Base-by-base conservation (phyloP, 2,329 filamentous ascomycete genomes). In the Pyrenochaeta sp. region DNA sequence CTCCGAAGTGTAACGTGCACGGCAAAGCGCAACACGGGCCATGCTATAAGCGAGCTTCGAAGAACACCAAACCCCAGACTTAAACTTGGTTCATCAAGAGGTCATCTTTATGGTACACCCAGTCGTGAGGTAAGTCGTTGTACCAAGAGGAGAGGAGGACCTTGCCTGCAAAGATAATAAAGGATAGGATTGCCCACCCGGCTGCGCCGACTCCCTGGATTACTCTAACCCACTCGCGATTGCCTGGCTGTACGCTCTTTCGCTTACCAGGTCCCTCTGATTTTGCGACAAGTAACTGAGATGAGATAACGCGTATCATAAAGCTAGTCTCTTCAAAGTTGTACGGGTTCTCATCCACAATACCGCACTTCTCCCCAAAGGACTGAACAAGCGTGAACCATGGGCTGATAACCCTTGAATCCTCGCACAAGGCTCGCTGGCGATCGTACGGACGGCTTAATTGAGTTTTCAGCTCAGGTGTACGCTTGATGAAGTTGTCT, bases 181-280 rank as follows among this genome's bases (percentile, higher is more conserved):
- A 60, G 4, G 41, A 53, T 32, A 37, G 57, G 33, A 47, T 37
- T 20, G 47, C 17, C 37, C 44, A 60, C 29, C 57, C 49, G 31
- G 40, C 40, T 18, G 49, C 49, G 42, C 56, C 60, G 30, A 69
- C 61, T 30, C 45, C 48, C 37, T 58, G 40, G 45, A 71, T 69
- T 3, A 54, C 57, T 15, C 58, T 72, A 41, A 59, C 56, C 65
- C 58, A 74, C 65, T 72, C 63, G 14, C 63, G 62, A 62, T 68
- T 65, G n/a, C 71, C 58, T 55, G 60, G 64, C 60, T 72, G 52
- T 7, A 61, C 35, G 40, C 40, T 30, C 54, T 64, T 69, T 43
- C 47, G 49, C 45, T 41, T 17, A 43, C 12, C 30, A 36, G 41
- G 44, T 40, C 45, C 43, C 48, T 68, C 53, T 58, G 41, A 51